Conservation (phyloP, 208 protist species). For the Trypanosoma vivax region DNA sequence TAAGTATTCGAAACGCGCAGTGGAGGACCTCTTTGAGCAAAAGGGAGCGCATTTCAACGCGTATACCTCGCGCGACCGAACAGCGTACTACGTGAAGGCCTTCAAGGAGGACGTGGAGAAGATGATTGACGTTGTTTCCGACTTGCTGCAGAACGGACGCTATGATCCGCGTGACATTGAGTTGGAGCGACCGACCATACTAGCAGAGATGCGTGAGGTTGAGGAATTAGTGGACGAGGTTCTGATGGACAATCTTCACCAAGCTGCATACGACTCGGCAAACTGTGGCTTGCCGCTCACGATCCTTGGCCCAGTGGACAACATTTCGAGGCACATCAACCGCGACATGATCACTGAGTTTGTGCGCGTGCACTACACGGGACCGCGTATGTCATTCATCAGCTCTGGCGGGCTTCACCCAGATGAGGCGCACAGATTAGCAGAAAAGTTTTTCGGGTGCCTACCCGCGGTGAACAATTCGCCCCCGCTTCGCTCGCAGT, state of each 20-base stretch:
- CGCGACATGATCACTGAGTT: constrained; percentile 88
- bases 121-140: constrained; percentile 94
- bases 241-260: constrained; percentile 96
- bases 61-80: constrained; percentile 98
- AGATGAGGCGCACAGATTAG: constrained; percentile 87
- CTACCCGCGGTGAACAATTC: constrained; percentile 67
- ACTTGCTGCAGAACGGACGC: constrained; percentile 94
- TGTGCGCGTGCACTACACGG: constrained; percentile 95
- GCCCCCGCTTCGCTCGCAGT: constrained; percentile 38
- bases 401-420: constrained; percentile 94
- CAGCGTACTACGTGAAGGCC: constrained; percentile 95
- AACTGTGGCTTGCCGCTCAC: constrained; percentile 91
- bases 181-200: constrained; percentile 92
- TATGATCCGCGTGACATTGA: constrained; percentile 85
- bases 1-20: constrained; percentile 81
- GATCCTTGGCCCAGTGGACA: constrained; percentile 96
- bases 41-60: constrained; percentile 97
- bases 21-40: constrained; percentile 95
- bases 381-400: constrained; percentile 95
- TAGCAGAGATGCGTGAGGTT: constrained; percentile 95
- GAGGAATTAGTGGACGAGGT: constrained; percentile 93
- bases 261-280: constrained; percentile 89
- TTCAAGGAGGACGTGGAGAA: constrained; percentile 92
- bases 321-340: constrained; percentile 92
- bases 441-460: constrained; percentile 85